These are phyloP conservation scores for Venturia aucupariae DNA, from an alignment of 2,329 filamentous ascomycete species.

Conservation along the genomic window DNA sequence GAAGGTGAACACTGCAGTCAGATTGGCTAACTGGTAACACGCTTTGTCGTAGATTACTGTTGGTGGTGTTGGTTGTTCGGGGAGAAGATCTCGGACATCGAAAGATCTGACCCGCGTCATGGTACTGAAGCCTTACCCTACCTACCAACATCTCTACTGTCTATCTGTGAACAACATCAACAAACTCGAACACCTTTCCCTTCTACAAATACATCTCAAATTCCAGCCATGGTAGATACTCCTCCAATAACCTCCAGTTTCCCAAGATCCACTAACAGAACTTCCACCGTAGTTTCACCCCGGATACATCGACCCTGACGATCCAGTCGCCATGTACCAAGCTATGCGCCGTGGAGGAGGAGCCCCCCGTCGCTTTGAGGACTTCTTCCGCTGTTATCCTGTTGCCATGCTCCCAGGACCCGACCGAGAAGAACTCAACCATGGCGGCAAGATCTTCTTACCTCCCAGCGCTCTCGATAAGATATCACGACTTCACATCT, in stretches of 20 bases:
- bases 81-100: not conserved
- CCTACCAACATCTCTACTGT: not conserved
- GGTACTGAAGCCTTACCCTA: not conserved
- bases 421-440: slow-evolving; percentile 83
- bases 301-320: slow-evolving; percentile 43
- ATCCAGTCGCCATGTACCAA: slow-evolving; percentile 45
- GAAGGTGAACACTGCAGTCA: not conserved
- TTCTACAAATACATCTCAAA: not conserved
- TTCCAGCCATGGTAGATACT: not conserved
- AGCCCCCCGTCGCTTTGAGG: slow-evolving; percentile 74
- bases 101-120: not conserved
- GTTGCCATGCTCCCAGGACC: slow-evolving; percentile 87
- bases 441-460: slow-evolving; percentile 94
- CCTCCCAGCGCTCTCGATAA: slow-evolving; percentile 96
- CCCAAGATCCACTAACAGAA: not conserved
- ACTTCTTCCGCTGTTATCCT: slow-evolving; percentile 97
- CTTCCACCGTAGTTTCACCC: slow-evolving; percentile 23
- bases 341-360: slow-evolving; percentile 39
- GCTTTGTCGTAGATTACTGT: not conserved
- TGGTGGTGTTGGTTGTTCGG: not conserved
- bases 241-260: too few relatives aligned
- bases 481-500: slow-evolving; percentile 88
- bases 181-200: not conserved
- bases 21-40: not conserved
- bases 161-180: not conserved